A percentile compares a stretch with the other conserved stretches of the same genome.
phyloP scores from a whole-genome alignment of 306 rosid genomes.

The Cucurbita ficifolia region DNA sequence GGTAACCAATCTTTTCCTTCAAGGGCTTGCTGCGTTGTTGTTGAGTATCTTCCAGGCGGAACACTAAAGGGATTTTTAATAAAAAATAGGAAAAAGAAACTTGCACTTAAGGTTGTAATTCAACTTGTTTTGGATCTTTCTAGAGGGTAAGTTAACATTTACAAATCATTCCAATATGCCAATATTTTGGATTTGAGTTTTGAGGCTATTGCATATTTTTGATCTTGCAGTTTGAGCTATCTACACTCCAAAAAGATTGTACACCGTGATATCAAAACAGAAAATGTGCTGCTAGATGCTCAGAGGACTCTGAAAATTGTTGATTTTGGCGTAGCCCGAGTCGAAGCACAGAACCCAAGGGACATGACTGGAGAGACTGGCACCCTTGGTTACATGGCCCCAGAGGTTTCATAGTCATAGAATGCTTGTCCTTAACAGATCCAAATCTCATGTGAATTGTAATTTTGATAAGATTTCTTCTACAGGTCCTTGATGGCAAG shows the following conservation, averaged over 20 bases:
- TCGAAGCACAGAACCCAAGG: slow-evolving; percentile 68
- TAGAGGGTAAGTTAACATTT: slow-evolving; percentile 43
- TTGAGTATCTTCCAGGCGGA: slow-evolving; percentile 80
- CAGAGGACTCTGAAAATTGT: slow-evolving; percentile 51
- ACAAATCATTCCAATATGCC: background rate
- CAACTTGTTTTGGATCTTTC: slow-evolving; percentile 82
- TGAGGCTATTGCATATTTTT: background rate
- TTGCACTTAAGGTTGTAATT: slow-evolving; percentile 52
- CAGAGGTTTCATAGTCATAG: slow-evolving; percentile 40
- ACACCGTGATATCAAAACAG: slow-evolving; percentile 73
- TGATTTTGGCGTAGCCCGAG: slow-evolving; percentile 90
- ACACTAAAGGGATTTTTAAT: slow-evolving; percentile 59
- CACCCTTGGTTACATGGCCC: slow-evolving; percentile 90
- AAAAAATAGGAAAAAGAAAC: slow-evolving; percentile 52
- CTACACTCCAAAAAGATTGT: slow-evolving; percentile 73
- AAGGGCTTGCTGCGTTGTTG: slow-evolving; percentile 74
- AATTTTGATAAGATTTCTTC: background rate
- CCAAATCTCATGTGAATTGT: background rate
- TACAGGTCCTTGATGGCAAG: slow-evolving; percentile 72
- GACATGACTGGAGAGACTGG: slow-evolving; percentile 98
- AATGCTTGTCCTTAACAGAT: background rate
- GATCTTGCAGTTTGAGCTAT: slow-evolving; percentile 45
- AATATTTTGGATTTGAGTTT: background rate
- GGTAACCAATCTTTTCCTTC: slow-evolving; percentile 35
- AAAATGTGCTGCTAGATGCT: slow-evolving; percentile 56